Evolutionary conservation across 1,284 basidiomycete genomes (phyloP).

Genomic region (Cystobasidium sp.): DNA sequence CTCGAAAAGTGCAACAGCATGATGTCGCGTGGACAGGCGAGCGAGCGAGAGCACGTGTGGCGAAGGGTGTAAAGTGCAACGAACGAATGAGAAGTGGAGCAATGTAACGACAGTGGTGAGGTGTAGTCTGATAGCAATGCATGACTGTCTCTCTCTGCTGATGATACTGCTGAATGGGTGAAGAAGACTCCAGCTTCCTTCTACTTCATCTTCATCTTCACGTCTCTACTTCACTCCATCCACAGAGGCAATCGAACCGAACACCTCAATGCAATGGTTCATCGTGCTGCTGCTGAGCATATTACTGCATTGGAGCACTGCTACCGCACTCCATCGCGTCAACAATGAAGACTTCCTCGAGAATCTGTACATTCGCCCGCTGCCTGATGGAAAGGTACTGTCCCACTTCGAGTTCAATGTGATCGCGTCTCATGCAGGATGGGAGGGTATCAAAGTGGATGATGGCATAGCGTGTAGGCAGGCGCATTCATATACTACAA

Average conservation of each 20-base stretch:
- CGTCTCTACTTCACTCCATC: slow-evolving; percentile 2
- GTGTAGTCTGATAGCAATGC: too few relatives aligned
- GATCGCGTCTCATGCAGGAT: slow-evolving; percentile 59
- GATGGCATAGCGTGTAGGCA: slow-evolving; percentile 28
- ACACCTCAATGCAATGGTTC: slow-evolving; percentile 1
- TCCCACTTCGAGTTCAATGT: slow-evolving; percentile 83
- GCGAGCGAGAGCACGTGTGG: background rate
- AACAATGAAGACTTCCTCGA: slow-evolving; percentile 60
- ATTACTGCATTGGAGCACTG: background rate
- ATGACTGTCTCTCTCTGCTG: too few relatives aligned
- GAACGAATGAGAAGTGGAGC: too few relatives aligned
- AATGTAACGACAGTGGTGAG: too few relatives aligned
- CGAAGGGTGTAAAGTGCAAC: background rate
- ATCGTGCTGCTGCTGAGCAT: background rate
- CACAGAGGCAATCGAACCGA: background rate
- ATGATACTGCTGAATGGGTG: too few relatives aligned
- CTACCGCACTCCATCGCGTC: background rate
- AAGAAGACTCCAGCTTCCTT: too few relatives aligned
- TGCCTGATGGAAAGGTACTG: slow-evolving; percentile 81
- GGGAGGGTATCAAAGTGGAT: slow-evolving; percentile 60
- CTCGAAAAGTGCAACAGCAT: background rate
- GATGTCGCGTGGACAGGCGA: background rate
- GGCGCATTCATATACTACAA: background rate
- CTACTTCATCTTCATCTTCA: background rate
- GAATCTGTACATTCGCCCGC: slow-evolving; percentile 70